Evolutionary conservation across 2,329 filamentous ascomycete genomes (phyloP), one percentile per base, ranked within the genome.

Genomic region (Polytolypa hystricis): DNA sequence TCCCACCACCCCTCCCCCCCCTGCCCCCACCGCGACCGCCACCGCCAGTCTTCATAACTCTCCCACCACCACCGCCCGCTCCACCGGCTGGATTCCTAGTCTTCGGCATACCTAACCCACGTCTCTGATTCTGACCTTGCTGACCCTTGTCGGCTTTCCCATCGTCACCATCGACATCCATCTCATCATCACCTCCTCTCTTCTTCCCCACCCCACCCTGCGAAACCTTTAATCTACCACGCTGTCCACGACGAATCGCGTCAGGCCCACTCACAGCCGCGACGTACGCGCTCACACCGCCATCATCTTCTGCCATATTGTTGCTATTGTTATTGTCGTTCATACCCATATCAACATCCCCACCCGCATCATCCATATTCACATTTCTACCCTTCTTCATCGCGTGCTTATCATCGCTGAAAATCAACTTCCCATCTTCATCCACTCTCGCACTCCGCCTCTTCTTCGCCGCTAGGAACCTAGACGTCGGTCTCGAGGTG

Each of bases 401-500:
- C 7, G 30, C 47, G n/a, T 51, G 52, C n/a, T 50, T 46, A 19
- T 37, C 39, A 21, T 55, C 54, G 16, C 56, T 60, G n/a, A 67
- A 53, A 26, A 67, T 42, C 6, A 67, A 53, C 46, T 63, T 64
- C 31, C 64, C 64, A 28, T 67, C 62, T 15, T 58, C 53, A 32
- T 64, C 62, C 38, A 62, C 47, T 46, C 60, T 62, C 33, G 62
- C 61, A 30, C 60, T 49, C 19, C 53, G 62, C 44, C 60, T 63
- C 40, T 55, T 58, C 55, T n/a, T 54, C 51, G 21, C 56, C 44
- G 62, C 60, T 31, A 62, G 50, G 55, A 64, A 63, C 27, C 61
- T 58, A n/a, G 62, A 50, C 36, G 53, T 60, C 16, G 87, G 89
- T 58, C 86, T 89, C 8, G 85, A 94, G 4, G 84, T 84, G 2